Base-by-base conservation (phyloP, 345 rosid species). In the Pseudoturritis turrita region DNA sequence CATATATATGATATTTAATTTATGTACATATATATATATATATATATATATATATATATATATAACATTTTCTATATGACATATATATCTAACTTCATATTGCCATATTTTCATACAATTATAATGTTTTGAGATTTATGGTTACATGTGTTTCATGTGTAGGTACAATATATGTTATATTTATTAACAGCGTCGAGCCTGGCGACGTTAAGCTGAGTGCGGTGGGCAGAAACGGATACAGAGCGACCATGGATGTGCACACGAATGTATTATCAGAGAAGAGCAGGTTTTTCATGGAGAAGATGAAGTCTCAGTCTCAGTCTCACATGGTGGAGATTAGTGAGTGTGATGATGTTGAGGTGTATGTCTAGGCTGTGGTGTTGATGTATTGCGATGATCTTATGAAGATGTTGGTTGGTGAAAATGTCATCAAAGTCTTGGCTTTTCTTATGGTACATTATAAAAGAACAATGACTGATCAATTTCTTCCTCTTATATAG, bases 321-420 rank as follows among this genome's bases (percentile, higher is more conserved):
- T 65, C 81, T 70, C 88, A 87, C 53, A 75, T 87, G 3, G 90
- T 88, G 65, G 97, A 90, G 87, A 88, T 90, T 13, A 85, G 92
- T 55, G 94, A 88, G 66, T 85, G 89, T 59, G 95, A 85, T 77
- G 94, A 90, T 67, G 86, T 90, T 3, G 94, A 88, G 76, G 85
- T 81, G 13, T 88, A 90, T 75, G 85, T 90, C 53, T 89, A 90
- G 82, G 71, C 87, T 49, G 82, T 90, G 62, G 80, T 85, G 49
- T 80, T 90, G 88, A 90, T 88, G 92, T 87, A 88, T 77, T 82
- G 65, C 19, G 87, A 85, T 59, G 89, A 88, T 77, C 44, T 85
- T 68, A 90, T 72, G 76, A 85, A 67, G 82, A 86, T 79, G 65
- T 70, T 90, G 81, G 62, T 82, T 46, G 90, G 95, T 49, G 88